Evolutionary conservation across 805 yeast genomes (phyloP).

Genomic region (Schwanniomyces occidentalis): DNA sequence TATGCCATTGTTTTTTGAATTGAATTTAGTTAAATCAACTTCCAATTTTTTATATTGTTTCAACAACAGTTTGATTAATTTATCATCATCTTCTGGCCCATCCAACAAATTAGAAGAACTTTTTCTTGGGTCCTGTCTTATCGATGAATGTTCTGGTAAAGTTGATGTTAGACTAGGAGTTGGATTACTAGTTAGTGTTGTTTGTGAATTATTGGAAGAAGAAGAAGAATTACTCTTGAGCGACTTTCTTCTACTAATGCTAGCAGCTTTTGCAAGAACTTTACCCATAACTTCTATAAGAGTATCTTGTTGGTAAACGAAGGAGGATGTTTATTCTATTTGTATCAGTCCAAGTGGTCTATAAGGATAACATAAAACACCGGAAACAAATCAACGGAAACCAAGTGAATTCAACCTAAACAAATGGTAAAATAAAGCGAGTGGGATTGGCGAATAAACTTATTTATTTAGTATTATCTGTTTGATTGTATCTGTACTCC

Average conservation of each 20-base stretch:
- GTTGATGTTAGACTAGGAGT: slow-evolving; percentile 10
- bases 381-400: too few species aligned
- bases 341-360: too few species aligned
- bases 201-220: slow-evolving; percentile 7
- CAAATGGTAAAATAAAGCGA: too few species aligned
- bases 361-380: too few species aligned
- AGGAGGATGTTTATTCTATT: too few species aligned
- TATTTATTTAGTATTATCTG: too few species aligned
- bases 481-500: too few species aligned
- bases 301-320: too few species aligned
- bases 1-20: slow-evolving; percentile 36
- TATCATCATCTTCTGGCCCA: slow-evolving; percentile 9
- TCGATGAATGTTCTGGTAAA: neutral
- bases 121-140: neutral
- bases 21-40: slow-evolving; percentile 44
- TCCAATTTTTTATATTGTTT: slow-evolving; percentile 43
- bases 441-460: too few species aligned
- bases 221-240: slow-evolving; percentile 10
- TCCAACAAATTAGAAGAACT: slow-evolving; percentile 2
- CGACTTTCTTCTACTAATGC: slow-evolving; percentile 14
- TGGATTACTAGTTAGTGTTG: slow-evolving; percentile 8
- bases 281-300: slow-evolving; percentile 13
- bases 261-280: slow-evolving; percentile 18
- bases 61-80: slow-evolving; percentile 21
- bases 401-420: too few species aligned